A percentile compares a stretch with the other conserved stretches of the same genome.
Evolutionary conservation across 176 grass and related monocot genomes (phyloP).

Genomic region (Musa schizocarpa): DNA sequence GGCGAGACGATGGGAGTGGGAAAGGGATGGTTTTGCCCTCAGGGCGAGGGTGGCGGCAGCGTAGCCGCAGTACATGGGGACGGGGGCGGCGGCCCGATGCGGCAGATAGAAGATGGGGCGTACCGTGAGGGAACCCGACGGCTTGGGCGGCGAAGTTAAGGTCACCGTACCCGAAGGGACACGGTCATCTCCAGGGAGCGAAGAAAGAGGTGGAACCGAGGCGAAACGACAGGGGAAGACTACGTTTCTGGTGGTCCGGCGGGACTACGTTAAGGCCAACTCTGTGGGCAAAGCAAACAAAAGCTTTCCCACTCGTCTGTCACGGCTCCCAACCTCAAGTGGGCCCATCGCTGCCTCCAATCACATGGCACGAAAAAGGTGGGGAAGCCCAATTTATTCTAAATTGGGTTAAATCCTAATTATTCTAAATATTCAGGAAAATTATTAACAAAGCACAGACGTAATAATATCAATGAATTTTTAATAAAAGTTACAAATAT

Average conservation of each 20-base stretch:
- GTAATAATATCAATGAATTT: no score
- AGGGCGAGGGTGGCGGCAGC: background rate
- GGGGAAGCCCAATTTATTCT: no score
- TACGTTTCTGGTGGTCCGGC: background rate
- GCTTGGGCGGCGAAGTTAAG: background rate
- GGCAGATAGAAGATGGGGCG: background rate
- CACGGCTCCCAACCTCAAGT: no score
- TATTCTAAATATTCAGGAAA: no score
- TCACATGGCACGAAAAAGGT: no score
- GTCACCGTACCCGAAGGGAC: no score
- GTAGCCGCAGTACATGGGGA: slow-evolving; percentile 19
- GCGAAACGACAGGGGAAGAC: background rate
- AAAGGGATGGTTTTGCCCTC: slow-evolving; percentile 23
- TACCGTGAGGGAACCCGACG: background rate
- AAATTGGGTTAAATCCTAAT: no score
- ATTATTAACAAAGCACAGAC: no score
- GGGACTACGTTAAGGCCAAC: background rate
- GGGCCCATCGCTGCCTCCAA: no score
- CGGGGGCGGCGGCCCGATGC: no score
- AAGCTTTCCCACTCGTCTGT: no score
- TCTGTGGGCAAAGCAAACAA: background rate
- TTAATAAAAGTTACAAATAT: no score
- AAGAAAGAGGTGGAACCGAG: background rate
- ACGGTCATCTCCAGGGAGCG: background rate
- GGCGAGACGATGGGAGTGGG: background rate